phyloP scores from a whole-genome alignment of 2,329 filamentous ascomycete genomes.

The Gyromitra esculenta region DNA sequence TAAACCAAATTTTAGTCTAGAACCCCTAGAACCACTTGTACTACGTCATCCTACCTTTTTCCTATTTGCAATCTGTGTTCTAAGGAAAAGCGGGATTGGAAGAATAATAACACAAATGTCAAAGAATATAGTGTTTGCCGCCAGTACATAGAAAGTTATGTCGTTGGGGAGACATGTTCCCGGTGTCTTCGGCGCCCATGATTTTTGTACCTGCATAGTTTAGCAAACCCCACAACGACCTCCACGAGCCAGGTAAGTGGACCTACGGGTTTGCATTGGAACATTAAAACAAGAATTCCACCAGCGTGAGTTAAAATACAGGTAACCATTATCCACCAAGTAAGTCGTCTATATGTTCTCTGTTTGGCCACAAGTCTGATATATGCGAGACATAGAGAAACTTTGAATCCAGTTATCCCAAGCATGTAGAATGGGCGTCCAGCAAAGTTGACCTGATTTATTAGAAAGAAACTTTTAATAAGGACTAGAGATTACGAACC shows the following conservation, averaged over 20 bases:
- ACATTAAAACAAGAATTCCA: constrained; percentile 47
- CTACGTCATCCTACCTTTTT: constrained; percentile 34
- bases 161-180: constrained; percentile 43
- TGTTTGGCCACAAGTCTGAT: constrained; percentile 47
- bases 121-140: constrained; percentile 49
- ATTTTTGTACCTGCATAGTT: constrained; percentile 33
- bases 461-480: neutral
- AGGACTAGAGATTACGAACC: constrained; percentile 21
- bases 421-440: constrained; percentile 50
- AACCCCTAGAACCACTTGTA: neutral
- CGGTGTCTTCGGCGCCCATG: constrained; percentile 23
- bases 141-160: constrained; percentile 48
- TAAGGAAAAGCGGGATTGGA: constrained; percentile 46
- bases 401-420: constrained; percentile 51
- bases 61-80: constrained; percentile 45
- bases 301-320: constrained; percentile 40
- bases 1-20: constrained; percentile 21
- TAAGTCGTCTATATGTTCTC: constrained; percentile 39
- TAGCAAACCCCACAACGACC: neutral
- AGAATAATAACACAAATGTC: constrained; percentile 48
- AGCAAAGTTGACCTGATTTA: constrained; percentile 45
- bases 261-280: constrained; percentile 51
- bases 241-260: neutral
- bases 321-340: constrained; percentile 32
- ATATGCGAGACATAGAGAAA: constrained; percentile 48